phyloP scores from a whole-genome alignment of 2,329 filamentous ascomycete species.

The Epichloe bromicola region DNA sequence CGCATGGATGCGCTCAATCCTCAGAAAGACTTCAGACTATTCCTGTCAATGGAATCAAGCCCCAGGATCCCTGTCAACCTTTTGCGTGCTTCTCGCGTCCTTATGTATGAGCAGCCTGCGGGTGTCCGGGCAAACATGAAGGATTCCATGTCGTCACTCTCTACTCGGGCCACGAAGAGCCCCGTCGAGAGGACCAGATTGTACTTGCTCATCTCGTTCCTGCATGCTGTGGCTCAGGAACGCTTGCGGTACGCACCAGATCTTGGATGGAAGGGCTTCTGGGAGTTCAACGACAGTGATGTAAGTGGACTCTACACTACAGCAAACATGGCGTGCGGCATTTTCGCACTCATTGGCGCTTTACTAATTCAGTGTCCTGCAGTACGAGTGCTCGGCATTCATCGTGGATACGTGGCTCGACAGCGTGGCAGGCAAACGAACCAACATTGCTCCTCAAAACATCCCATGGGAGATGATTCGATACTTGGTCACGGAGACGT shows the following conservation, averaged over 20 bases:
- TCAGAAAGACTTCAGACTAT: conserved; percentile 82
- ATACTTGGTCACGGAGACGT: conserved; percentile 82
- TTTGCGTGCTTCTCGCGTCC: conserved; percentile 78
- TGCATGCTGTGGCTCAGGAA: conserved; percentile 94
- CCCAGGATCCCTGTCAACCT: conserved; percentile 95
- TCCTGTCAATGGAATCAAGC: conserved; percentile 96
- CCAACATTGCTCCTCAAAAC: conserved; percentile 85
- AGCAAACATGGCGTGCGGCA: background rate
- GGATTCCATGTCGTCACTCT: conserved; percentile 78
- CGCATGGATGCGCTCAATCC: conserved; percentile 91
- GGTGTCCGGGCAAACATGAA: conserved; percentile 98
- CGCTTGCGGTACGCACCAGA: conserved; percentile 85
- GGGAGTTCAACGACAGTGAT: conserved; percentile 99
- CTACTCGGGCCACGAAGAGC: conserved; percentile 60
- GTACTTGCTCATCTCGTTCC: conserved; percentile 82
- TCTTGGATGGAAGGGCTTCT: conserved; percentile 96
- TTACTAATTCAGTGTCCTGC: conserved; percentile 1
- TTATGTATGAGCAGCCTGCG: conserved; percentile 97
- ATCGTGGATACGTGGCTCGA: conserved; percentile 96
- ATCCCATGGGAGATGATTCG: conserved; percentile 96
- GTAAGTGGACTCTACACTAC: conserved; percentile 41
- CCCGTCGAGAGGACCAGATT: conserved; percentile 85
- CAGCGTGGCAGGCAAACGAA: conserved; percentile 64
- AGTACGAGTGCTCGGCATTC: conserved; percentile 95
- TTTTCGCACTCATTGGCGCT: conserved; percentile 5